Conservation (phyloP, 176 grass and related monocot species). For the Aechmea fasciata region DNA sequence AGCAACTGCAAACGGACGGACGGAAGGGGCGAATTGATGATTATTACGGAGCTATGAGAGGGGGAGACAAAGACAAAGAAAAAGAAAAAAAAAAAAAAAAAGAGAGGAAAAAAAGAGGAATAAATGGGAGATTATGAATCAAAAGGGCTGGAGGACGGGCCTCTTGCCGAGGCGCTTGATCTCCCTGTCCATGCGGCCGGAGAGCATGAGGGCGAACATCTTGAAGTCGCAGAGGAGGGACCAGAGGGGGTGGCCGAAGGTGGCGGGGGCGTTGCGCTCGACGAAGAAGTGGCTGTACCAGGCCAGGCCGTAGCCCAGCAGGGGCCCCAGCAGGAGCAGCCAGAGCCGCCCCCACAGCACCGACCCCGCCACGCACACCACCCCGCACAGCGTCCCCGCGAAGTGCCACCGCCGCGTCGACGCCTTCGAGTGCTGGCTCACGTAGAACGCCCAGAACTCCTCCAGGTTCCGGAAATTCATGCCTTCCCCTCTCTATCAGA, state of each 20-base stretch:
- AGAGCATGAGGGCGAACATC: conserved; percentile 64
- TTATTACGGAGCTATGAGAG: too few species aligned
- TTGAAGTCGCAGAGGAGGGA: conserved; percentile 68
- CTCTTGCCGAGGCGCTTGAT: conserved; percentile 44
- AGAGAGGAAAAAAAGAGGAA: too few species aligned
- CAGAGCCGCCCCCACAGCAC: conserved; percentile 33
- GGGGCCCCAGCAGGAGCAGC: conserved; percentile 30
- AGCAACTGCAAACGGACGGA: too few species aligned
- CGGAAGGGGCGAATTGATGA: too few species aligned
- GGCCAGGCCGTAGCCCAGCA: conserved; percentile 60
- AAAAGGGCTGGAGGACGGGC: conserved; percentile 12
- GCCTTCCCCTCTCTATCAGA: neutral
- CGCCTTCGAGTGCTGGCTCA: conserved; percentile 71
- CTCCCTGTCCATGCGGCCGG: conserved; percentile 56
- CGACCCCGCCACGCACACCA: conserved; percentile 41
- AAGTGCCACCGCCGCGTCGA: conserved; percentile 72
- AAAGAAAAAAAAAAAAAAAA: too few species aligned
- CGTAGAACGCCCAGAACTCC: conserved; percentile 80
- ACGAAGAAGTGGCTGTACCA: conserved; percentile 94
- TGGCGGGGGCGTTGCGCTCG: conserved; percentile 58
- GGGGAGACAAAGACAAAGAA: too few species aligned
- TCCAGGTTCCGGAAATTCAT: conserved; percentile 52
- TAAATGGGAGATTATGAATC: neutral
- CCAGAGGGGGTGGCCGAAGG: conserved; percentile 69
- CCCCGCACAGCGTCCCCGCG: conserved; percentile 41